Conservation (phyloP, 305 asterid genomes). For the Lippia alba region DNA sequence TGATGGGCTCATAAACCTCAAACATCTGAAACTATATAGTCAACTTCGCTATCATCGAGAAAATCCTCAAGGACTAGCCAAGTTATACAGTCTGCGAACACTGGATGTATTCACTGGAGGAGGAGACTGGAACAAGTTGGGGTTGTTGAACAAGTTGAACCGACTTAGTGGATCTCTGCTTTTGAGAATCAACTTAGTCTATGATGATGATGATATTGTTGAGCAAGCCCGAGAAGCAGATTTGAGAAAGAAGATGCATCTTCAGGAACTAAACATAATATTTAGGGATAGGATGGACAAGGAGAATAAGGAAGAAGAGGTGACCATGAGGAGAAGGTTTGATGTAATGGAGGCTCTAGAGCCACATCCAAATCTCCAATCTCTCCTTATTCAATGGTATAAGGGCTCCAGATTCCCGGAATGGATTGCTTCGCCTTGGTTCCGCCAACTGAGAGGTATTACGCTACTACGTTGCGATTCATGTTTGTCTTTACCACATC, state of each 20-base stretch:
- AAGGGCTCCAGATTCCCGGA: not conserved
- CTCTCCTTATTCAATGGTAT: too few relatives aligned
- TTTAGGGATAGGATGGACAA: not conserved
- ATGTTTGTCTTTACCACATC: conserved; percentile 9
- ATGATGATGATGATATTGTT: not conserved
- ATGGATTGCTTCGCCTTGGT: not conserved
- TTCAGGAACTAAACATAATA: not conserved
- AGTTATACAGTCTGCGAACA: conserved; percentile 23
- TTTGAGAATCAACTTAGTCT: not conserved
- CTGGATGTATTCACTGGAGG: not conserved
- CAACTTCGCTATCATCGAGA: too few relatives aligned
- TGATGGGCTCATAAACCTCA: conserved; percentile 19
- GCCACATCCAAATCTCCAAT: not conserved
- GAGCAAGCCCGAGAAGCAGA: conserved; percentile 21
- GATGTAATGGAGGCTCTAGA: not conserved
- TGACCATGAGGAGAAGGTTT: not conserved
- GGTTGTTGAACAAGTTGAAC: conserved; percentile 22
- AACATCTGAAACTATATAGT: not conserved
- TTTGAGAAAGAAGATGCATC: conserved; percentile 23
- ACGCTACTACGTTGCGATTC: too few relatives aligned
- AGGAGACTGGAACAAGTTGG: conserved; percentile 4
- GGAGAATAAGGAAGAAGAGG: too few relatives aligned
- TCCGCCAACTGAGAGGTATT: not conserved
- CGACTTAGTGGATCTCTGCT: not conserved
- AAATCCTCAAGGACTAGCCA: conserved; percentile 21